These are phyloP conservation scores for Solanum sitiens DNA, from an alignment of 257 asterid species.

Conservation along the genomic window DNA sequence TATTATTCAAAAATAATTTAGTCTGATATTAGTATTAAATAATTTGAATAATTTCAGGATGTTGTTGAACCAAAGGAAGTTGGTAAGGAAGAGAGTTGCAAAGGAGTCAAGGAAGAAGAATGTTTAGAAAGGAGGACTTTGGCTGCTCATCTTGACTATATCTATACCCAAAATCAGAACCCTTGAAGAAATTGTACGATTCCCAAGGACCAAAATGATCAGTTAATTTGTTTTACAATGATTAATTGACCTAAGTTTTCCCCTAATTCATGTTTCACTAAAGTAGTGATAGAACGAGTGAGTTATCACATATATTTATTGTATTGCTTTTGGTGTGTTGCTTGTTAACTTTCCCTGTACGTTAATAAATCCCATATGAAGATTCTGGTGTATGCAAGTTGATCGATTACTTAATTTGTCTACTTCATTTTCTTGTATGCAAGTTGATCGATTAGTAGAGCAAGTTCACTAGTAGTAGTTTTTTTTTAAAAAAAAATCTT, in stretches of 20 bases:
- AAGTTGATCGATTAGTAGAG: neutral
- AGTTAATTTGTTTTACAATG: neutral
- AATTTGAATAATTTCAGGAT: neutral
- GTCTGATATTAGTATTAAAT: neutral
- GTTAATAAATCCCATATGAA: neutral
- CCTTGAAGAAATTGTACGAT: neutral
- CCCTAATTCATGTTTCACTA: neutral
- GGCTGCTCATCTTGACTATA: constrained; percentile 56
- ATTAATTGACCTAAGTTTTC: neutral
- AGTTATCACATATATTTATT: neutral
- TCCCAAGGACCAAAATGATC: neutral
- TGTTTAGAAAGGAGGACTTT: constrained; percentile 62
- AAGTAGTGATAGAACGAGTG: neutral
- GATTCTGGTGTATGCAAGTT: neutral
- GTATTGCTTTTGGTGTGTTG: neutral
- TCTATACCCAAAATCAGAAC: constrained; percentile 41
- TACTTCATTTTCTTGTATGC: too few species aligned
- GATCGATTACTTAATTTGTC: neutral
- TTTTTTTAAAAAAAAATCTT: too few species aligned
- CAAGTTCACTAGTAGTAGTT: too few species aligned
- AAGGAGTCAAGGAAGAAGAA: constrained; percentile 33
- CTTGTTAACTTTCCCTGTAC: neutral
- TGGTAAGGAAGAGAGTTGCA: constrained; percentile 28
- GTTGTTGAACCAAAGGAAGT: neutral
- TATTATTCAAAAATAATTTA: neutral